Percentiles rank a stretch among this genome's conserved stretches.
These are phyloP conservation scores for Pneumocystis oryctolagi DNA, from an alignment of 1,139 yeast genomes.

Conservation along the genomic window DNA sequence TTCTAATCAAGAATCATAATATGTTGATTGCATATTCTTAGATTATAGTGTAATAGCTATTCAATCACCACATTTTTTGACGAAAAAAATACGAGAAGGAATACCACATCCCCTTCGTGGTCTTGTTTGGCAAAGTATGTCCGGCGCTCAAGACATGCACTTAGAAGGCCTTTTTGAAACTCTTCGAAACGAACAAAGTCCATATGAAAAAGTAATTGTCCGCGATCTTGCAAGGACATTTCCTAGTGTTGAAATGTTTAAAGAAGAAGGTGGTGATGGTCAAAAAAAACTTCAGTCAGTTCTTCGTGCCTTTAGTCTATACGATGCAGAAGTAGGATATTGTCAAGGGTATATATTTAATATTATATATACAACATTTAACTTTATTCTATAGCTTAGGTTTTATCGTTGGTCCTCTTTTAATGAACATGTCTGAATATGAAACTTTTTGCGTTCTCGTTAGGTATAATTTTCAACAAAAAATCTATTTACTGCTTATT, in stretches of 20 bases:
- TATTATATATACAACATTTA: neutral
- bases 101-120: slow-evolving; percentile 29
- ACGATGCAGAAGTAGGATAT: slow-evolving; percentile 55
- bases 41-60: slow-evolving; percentile 24
- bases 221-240: slow-evolving; percentile 53
- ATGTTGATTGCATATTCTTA: slow-evolving; percentile 13
- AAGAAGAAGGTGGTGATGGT: slow-evolving; percentile 32
- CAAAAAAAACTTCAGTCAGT: slow-evolving; percentile 39
- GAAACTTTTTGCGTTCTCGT: slow-evolving; percentile 42
- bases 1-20: neutral
- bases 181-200: slow-evolving; percentile 31
- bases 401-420: slow-evolving; percentile 49
- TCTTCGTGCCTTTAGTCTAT: slow-evolving; percentile 51
- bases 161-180: slow-evolving; percentile 29
- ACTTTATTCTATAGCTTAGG: slow-evolving; percentile 24
- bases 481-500: neutral
- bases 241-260: slow-evolving; percentile 42
- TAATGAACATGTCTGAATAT: slow-evolving; percentile 37
- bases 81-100: slow-evolving; percentile 24
- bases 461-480: slow-evolving; percentile 17
- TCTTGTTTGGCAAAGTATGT: slow-evolving; percentile 26
- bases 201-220: slow-evolving; percentile 39
- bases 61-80: slow-evolving; percentile 21
- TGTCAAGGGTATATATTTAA: slow-evolving; percentile 38
- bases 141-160: slow-evolving; percentile 23